Evolutionary conservation across 805 yeast genomes (phyloP), one percentile per base, ranked within the genome.

Genomic region (Pichia rugopelliculosa): DNA sequence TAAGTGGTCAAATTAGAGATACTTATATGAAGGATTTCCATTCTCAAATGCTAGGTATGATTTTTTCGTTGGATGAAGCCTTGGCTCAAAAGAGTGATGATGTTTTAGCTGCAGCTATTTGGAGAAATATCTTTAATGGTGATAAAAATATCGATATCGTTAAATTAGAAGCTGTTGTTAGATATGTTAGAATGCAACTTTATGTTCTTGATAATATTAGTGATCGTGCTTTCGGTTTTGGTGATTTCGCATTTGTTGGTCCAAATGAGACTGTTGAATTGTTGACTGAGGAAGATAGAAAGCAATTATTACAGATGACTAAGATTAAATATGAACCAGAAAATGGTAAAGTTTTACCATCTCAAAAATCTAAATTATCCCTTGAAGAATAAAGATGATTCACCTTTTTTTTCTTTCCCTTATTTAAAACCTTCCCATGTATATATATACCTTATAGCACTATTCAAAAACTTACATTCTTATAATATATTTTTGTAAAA

Each of bases 121-220:
- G 95, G 95, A 81, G 99, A 74, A 93, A 93, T 64, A 68, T 93
- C 51, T 93, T 90, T 68, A 85, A 86, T 56, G 95, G 93, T 48
- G 82, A 86, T 65, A 79, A 80, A 39, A 80, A 87, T 54, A 80
- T 84, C 18, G 96, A 91, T 66, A 73, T 84, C 65, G 80, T 85
- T 48, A 88, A 88, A 52, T 70, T 93, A 39, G 97, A 90, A 65
- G 90, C 93, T 13, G 73, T 86, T 56, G 87, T 90, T n/a, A 87
- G 87, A 53, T 93, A 91, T 61, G 83, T 88, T 24, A 81, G 97
- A 64, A 83, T 87, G 56, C 96, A 93, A 62, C 69, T 93, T 44
- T 93, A 90, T 61, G 91, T 93, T 15, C 70, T 93, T 59, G 84
- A 84, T 61, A 82, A 82, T 62, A 79, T 88, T 74, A 77, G 88